phyloP scores from a whole-genome alignment of 1,284 basidiomycete genomes.

The Vanrija sp. region DNA sequence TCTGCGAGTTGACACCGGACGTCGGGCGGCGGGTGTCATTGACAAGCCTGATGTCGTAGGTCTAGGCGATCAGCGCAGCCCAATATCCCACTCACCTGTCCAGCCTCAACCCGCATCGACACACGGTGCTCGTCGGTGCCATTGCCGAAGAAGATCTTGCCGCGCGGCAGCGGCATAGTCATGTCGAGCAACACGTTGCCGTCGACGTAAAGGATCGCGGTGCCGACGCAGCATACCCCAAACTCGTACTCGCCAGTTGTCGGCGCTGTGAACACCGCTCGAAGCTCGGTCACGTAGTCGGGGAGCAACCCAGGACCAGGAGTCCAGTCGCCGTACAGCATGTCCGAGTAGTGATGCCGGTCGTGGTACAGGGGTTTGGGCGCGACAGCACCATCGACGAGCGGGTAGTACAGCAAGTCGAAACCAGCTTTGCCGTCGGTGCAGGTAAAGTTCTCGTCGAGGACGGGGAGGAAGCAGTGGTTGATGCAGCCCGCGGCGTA shows the following conservation, averaged over 20 bases:
- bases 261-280: conserved; percentile 21
- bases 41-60: conserved; percentile 16
- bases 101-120: conserved; percentile 36
- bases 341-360: conserved; percentile 1
- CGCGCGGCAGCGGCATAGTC: conserved; percentile 52
- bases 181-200: conserved; percentile 62
- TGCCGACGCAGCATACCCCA: conserved; percentile 23
- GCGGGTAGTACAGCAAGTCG: conserved; percentile 19
- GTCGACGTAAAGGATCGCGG: conserved; percentile 56
- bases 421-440: conserved; percentile 18
- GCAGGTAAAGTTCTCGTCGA: conserved; percentile 24
- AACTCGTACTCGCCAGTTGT: conserved; percentile 28
- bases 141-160: conserved; percentile 46
- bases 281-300: conserved; percentile 19
- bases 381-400: conserved; percentile 14
- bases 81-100: conserved; percentile 18
- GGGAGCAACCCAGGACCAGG: neutral
- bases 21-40: conserved; percentile 18
- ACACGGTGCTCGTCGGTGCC: conserved; percentile 49
- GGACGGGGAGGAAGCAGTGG: conserved; percentile 17
- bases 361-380: neutral
- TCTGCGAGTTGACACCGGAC: conserved; percentile 46
- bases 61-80: conserved; percentile 20
- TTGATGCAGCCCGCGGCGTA: conserved; percentile 49
- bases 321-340: conserved; percentile 3